Percentiles rank a stretch among this genome's conserved stretches.
Conservation (phyloP, 1,284 basidiomycete species). For the Tremellales sp. region DNA sequence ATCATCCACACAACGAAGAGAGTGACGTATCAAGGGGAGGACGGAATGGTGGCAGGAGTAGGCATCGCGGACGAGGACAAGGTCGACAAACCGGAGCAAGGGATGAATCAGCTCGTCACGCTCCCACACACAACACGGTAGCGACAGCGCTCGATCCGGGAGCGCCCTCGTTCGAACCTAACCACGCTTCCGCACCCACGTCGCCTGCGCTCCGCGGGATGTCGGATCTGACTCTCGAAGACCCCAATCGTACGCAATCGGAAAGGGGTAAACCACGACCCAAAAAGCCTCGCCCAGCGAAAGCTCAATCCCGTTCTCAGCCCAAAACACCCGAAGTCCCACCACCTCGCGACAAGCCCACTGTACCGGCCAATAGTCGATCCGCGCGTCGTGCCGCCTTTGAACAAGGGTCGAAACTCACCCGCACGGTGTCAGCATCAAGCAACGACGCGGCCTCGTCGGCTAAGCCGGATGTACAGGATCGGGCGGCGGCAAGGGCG, state of each 20-base stretch:
- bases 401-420: conserved; percentile 27
- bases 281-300: neutral
- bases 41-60: no score
- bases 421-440: conserved; percentile 12
- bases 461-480: neutral
- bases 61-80: no score
- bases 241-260: neutral
- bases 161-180: neutral
- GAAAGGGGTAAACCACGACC: neutral
- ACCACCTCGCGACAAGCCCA: neutral
- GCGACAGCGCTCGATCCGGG: neutral
- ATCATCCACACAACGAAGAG: no score
- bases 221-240: neutral
- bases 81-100: no score
- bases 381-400: conserved; percentile 35
- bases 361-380: neutral
- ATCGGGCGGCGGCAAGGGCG: conserved; percentile 6
- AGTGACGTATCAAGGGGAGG: no score
- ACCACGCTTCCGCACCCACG: neutral
- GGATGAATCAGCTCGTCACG: no score
- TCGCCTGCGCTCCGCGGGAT: neutral
- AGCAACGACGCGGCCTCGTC: conserved; percentile 1
- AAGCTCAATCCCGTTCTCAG: neutral
- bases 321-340: neutral
- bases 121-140: no score